phyloP scores from a whole-genome alignment of 352 stramenopile species.

The Phytophthora hibernalis region DNA sequence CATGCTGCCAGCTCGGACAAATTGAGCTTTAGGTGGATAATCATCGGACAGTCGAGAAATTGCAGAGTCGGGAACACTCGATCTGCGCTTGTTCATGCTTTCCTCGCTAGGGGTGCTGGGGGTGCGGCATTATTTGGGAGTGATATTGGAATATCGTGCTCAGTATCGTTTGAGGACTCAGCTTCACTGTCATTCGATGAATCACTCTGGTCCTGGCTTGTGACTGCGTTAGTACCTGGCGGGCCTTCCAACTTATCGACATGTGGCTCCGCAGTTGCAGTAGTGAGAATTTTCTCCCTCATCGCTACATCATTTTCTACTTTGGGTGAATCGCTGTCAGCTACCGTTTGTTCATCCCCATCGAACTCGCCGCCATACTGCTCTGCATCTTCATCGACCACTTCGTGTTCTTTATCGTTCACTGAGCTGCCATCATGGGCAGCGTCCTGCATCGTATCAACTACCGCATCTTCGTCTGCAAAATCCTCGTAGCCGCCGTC shows the following conservation, averaged over 20 bases:
- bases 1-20: constrained; percentile 35
- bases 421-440: neutral
- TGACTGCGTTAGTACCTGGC: neutral
- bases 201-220: neutral
- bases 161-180: constrained; percentile 20
- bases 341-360: constrained; percentile 4
- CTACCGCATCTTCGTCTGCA: constrained; percentile 24
- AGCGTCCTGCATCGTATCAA: neutral
- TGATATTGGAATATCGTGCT: constrained; percentile 5
- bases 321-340: neutral
- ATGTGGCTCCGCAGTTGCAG: neutral
- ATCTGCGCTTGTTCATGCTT: constrained; percentile 28
- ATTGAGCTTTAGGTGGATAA: neutral
- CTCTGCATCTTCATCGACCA: constrained; percentile 29
- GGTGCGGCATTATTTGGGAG: neutral
- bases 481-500: constrained; percentile 33
- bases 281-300: constrained; percentile 2
- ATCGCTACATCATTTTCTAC: neutral
- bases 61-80: constrained; percentile 27
- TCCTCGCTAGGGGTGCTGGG: constrained; percentile 2
- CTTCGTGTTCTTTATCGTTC: constrained; percentile 21
- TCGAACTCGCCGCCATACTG: constrained; percentile 33
- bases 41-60: constrained; percentile 2
- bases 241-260: neutral
- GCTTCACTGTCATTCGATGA: constrained; percentile 2